phyloP scores from a whole-genome alignment of 2,329 filamentous ascomycete species.

The Sporothrix variecibatus region DNA sequence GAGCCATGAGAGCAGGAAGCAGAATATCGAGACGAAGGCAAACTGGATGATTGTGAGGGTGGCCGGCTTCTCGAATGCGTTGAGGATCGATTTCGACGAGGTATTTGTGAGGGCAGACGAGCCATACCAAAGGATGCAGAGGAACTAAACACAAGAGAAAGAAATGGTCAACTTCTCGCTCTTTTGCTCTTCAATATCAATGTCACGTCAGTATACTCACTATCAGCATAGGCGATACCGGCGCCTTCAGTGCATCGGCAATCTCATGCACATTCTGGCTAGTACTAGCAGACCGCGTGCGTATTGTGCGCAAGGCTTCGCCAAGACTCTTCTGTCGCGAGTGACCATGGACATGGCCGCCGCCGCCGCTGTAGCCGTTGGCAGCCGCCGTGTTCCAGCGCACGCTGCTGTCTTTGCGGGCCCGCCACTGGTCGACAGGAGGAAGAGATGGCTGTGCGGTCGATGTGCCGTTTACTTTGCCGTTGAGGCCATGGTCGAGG shows the following conservation, averaged over 20 bases:
- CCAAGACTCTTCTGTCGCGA: slow-evolving; percentile 81
- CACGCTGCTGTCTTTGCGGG: slow-evolving; percentile 51
- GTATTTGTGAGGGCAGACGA: slow-evolving; percentile 96
- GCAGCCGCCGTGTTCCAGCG: slow-evolving; percentile 36
- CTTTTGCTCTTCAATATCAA: neutral
- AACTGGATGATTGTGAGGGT: slow-evolving; percentile 94
- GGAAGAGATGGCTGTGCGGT: slow-evolving; percentile 31
- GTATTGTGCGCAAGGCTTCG: slow-evolving; percentile 83
- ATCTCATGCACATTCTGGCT: slow-evolving; percentile 93
- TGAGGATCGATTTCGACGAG: slow-evolving; percentile 95
- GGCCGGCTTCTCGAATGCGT: slow-evolving; percentile 84
- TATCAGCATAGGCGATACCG: slow-evolving; percentile 83
- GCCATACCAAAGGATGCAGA: slow-evolving; percentile 91
- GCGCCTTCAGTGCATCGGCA: slow-evolving; percentile 85
- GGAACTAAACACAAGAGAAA: slow-evolving; percentile 53
- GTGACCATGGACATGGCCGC: slow-evolving; percentile 49
- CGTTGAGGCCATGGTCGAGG: slow-evolving; percentile 30
- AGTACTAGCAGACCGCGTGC: slow-evolving; percentile 78
- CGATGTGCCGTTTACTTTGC: slow-evolving; percentile 37
- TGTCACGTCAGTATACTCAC: slow-evolving; percentile 52
- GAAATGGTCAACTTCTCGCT: neutral
- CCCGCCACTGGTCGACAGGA: slow-evolving; percentile 57
- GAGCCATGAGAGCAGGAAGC: slow-evolving; percentile 75
- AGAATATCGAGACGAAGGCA: slow-evolving; percentile 86
- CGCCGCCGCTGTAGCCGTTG: slow-evolving; percentile 28